These are phyloP conservation scores for Aspergillus ibericus DNA, from an alignment of 2,329 filamentous ascomycete genomes.

Conservation along the genomic window DNA sequence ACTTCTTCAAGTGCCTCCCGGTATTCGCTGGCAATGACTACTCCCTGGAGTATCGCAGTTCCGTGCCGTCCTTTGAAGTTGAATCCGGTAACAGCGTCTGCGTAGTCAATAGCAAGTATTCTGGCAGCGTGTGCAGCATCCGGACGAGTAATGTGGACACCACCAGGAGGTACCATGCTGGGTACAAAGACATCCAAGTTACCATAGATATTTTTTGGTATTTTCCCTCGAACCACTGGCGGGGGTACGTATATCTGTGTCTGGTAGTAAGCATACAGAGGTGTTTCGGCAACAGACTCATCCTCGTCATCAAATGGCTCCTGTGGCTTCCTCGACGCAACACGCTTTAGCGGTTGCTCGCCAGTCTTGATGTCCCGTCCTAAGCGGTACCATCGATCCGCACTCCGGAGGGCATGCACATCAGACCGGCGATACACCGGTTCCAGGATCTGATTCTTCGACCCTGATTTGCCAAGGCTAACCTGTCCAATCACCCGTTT, in stretches of 20 bases:
- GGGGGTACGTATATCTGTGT: slow-evolving; percentile 73
- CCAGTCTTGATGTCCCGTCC: slow-evolving; percentile 75
- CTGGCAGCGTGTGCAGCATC: slow-evolving; percentile 70
- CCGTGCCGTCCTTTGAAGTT: slow-evolving; percentile 82
- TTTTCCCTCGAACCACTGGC: slow-evolving; percentile 69
- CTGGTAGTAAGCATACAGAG: slow-evolving; percentile 60
- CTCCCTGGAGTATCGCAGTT: slow-evolving; percentile 77
- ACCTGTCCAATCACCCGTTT: slow-evolving; percentile 75
- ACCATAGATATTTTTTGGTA: slow-evolving; percentile 64
- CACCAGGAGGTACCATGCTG: slow-evolving; percentile 63
- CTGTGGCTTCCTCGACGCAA: slow-evolving; percentile 51
- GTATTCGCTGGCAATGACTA: slow-evolving; percentile 72
- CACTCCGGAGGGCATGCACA: slow-evolving; percentile 73
- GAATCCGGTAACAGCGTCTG: slow-evolving; percentile 87
- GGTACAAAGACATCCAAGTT: slow-evolving; percentile 65
- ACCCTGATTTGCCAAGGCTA: slow-evolving; percentile 48
- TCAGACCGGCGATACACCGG: slow-evolving; percentile 79
- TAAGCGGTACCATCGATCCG: slow-evolving; percentile 87
- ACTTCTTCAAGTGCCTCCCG: slow-evolving; percentile 70
- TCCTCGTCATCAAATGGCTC: slow-evolving; percentile 34
- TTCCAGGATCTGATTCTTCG: slow-evolving; percentile 61
- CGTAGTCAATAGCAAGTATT: slow-evolving; percentile 77
- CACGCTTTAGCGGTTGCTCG: slow-evolving; percentile 79
- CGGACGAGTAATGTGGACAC: slow-evolving; percentile 56
- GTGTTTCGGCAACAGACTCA: slow-evolving; percentile 55